Conservation (phyloP, 345 rosid genomes). For the Microthlaspi erraticum region DNA sequence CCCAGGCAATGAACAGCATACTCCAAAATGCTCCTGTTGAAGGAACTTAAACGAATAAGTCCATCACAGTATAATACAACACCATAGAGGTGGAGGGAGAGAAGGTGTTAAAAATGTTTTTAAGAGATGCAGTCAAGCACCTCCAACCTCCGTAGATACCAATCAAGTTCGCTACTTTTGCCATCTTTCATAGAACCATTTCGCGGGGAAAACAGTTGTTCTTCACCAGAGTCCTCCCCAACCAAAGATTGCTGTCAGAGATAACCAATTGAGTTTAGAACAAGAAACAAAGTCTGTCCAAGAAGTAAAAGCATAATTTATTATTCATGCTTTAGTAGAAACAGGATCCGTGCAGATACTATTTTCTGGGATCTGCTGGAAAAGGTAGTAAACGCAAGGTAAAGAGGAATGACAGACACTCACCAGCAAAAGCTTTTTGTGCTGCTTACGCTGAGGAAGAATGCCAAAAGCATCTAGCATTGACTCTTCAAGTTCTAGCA, state of each 20-base stretch:
- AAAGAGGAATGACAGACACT: conserved; percentile 41
- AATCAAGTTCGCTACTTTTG: conserved; percentile 64
- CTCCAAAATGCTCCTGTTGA: conserved; percentile 75
- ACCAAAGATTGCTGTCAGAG: conserved; percentile 87
- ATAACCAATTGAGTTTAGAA: conserved; percentile 35
- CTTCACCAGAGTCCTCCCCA: conserved; percentile 88
- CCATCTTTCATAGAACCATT: conserved; percentile 58
- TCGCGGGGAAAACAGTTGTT: conserved; percentile 80
- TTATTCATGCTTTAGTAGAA: background rate
- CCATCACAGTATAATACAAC: conserved; percentile 12
- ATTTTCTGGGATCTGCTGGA: conserved; percentile 5
- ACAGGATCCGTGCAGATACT: conserved; percentile 12
- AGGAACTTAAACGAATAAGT: conserved; percentile 29
- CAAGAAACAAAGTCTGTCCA: conserved; percentile 11
- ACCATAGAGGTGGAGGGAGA: conserved; percentile 14
- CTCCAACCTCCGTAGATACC: conserved; percentile 72
- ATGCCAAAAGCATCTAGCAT: conserved; percentile 98
- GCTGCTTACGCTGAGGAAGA: conserved; percentile 96
- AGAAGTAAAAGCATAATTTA: conserved; percentile 12
- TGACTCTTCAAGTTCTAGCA: conserved; percentile 85
- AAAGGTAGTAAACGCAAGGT: conserved; percentile 15
- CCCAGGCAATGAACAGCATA: conserved; percentile 53
- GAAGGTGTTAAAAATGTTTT: background rate
- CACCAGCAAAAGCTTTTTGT: conserved; percentile 92
- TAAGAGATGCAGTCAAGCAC: conserved; percentile 47